These are phyloP conservation scores for Clathrospora elynae DNA, from an alignment of 2,329 filamentous ascomycete genomes.

Conservation along the genomic window DNA sequence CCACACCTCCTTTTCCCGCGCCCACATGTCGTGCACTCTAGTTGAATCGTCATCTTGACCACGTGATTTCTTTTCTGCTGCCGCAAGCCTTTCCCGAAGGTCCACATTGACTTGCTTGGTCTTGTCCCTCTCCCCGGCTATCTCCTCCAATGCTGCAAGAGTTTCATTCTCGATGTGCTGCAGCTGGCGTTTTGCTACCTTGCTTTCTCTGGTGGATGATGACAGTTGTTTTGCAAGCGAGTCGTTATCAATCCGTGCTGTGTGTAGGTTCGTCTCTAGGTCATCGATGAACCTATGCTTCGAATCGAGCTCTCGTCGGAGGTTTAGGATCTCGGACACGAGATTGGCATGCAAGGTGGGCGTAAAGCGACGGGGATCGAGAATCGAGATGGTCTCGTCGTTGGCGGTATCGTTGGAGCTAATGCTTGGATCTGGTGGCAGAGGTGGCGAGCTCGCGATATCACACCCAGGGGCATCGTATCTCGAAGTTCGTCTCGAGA, in stretches of 20 bases:
- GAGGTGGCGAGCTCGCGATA: conserved; percentile 65
- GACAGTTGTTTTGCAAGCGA: conserved; percentile 66
- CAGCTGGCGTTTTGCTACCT: conserved; percentile 82
- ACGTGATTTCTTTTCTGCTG: conserved; percentile 75
- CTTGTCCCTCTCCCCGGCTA: conserved; percentile 84
- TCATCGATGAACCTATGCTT: conserved; percentile 86
- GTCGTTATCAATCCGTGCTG: conserved; percentile 75
- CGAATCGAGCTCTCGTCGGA: conserved; percentile 88
- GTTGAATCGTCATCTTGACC: conserved; percentile 82
- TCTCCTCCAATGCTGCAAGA: conserved; percentile 79
- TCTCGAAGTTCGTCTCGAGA: conserved; percentile 68
- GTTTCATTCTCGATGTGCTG: conserved; percentile 86
- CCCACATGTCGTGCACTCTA: conserved; percentile 78
- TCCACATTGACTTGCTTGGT: conserved; percentile 75
- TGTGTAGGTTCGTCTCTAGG: conserved; percentile 75
- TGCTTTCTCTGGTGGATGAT: conserved; percentile 72
- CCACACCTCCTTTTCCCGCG: conserved; percentile 82
- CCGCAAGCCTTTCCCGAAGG: conserved; percentile 75
- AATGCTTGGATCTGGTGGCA: conserved; percentile 57
- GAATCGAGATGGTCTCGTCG: conserved; percentile 72
- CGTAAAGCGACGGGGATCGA: conserved; percentile 92
- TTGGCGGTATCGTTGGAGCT: conserved; percentile 55
- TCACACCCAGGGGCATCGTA: conserved; percentile 65
- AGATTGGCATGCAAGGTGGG: conserved; percentile 93
- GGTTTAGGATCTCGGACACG: conserved; percentile 87